These are phyloP conservation scores for Dactylellina parvicollis DNA, from an alignment of 2,329 filamentous ascomycete genomes.

Conservation along the genomic window DNA sequence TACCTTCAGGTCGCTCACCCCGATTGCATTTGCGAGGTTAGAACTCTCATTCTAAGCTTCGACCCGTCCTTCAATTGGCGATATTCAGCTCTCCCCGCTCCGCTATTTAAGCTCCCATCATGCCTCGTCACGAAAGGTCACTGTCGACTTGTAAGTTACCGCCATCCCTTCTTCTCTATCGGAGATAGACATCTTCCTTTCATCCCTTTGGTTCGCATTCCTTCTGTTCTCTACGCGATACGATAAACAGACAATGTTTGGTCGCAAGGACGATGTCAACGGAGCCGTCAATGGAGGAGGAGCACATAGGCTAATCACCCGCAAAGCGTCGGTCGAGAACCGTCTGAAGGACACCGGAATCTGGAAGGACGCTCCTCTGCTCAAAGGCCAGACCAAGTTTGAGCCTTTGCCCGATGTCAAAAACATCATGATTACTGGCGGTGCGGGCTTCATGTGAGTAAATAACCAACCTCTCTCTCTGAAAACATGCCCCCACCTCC, in stretches of 20 bases:
- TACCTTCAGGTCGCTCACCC: not conserved
- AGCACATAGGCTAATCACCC: constrained; percentile 28
- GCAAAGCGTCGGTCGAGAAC: constrained; percentile 54
- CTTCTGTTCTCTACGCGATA: not conserved
- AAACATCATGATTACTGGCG: constrained; percentile 85
- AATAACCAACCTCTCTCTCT: not conserved
- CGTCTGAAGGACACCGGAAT: constrained; percentile 69
- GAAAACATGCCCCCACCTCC: constrained; percentile 17
- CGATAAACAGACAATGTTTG: constrained; percentile 20
- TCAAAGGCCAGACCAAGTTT: constrained; percentile 76
- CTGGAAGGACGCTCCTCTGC: constrained; percentile 76
- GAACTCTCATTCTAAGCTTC: not conserved
- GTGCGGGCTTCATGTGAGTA: constrained; percentile 83
- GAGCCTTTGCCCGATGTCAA: constrained; percentile 74
- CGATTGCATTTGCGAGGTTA: not conserved
- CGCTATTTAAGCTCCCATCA: constrained; percentile 37
- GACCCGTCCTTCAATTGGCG: constrained; percentile 31
- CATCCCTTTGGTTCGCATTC: not conserved
- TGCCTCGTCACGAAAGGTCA: constrained; percentile 1
- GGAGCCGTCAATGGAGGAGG: not conserved
- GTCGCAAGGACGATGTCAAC: constrained; percentile 8
- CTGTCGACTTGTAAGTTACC: constrained; percentile 37
- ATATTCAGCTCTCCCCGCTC: constrained; percentile 21
- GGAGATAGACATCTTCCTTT: not conserved
- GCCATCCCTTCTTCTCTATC: not conserved